phyloP scores from a whole-genome alignment of 2,329 filamentous ascomycete genomes.

The Fusarium torulosum region DNA sequence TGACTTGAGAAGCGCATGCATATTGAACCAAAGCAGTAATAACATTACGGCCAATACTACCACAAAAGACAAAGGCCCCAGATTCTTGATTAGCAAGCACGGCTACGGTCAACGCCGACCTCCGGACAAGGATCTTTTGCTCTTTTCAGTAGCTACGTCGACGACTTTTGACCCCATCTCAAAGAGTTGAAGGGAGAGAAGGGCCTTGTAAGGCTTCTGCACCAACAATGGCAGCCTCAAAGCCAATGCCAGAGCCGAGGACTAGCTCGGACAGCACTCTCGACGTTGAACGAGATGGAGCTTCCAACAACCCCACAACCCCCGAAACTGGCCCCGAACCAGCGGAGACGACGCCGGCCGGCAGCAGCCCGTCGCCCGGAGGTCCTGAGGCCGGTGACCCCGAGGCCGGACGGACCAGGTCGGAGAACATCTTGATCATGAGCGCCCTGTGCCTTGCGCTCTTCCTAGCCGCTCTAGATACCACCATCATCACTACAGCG shows the following conservation, averaged over 20 bases:
- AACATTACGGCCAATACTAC: background rate
- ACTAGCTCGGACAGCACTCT: slow-evolving; percentile 50
- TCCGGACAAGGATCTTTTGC: slow-evolving; percentile 31
- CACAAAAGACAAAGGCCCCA: background rate
- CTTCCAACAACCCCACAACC: slow-evolving; percentile 1
- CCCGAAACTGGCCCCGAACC: slow-evolving; percentile 24
- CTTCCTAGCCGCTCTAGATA: slow-evolving; percentile 67
- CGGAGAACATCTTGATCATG: slow-evolving; percentile 57
- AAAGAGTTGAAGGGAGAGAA: slow-evolving; percentile 1
- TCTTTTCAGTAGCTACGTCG: slow-evolving; percentile 26
- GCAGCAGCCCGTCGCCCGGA: slow-evolving; percentile 18
- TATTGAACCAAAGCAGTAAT: background rate
- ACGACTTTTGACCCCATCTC: slow-evolving; percentile 11
- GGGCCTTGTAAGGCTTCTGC: background rate
- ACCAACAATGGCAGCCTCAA: slow-evolving; percentile 30
- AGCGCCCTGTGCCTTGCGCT: slow-evolving; percentile 59
- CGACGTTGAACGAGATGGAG: slow-evolving; percentile 45
- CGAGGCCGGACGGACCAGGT: slow-evolving; percentile 54
- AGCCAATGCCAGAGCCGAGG: slow-evolving; percentile 34
- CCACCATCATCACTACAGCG: slow-evolving; percentile 75
- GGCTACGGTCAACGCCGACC: slow-evolving; percentile 33
- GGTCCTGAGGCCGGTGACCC: slow-evolving; percentile 44
- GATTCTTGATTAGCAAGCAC: slow-evolving; percentile 38
- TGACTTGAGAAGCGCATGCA: slow-evolving; percentile 6
- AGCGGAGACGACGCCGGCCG: slow-evolving; percentile 22